Evolutionary conservation across 1,284 basidiomycete genomes (phyloP).

Genomic region (Ganoderma leucocontextum): DNA sequence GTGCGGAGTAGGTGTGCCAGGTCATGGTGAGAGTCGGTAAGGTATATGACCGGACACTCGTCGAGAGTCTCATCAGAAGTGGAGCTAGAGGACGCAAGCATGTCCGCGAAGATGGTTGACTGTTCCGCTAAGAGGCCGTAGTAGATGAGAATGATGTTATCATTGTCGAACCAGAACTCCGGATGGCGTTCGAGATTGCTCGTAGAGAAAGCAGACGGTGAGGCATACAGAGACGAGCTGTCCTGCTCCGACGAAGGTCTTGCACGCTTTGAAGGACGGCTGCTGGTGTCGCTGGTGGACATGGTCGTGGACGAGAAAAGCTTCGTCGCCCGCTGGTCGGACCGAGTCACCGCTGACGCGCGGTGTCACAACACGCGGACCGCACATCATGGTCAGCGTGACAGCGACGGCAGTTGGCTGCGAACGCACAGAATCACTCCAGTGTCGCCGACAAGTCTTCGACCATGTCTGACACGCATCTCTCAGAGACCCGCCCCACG

Average conservation of each 20-base stretch:
- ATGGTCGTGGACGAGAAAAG: neutral
- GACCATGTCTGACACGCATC: neutral
- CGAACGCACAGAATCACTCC: too few relatives aligned
- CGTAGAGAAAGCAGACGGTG: neutral
- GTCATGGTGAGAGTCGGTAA: constrained; percentile 24
- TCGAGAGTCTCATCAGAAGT: constrained; percentile 13
- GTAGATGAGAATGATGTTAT: constrained; percentile 33
- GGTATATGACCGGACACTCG: constrained; percentile 25
- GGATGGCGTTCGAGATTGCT: neutral
- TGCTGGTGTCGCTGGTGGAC: neutral
- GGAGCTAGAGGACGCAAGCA: constrained; percentile 31
- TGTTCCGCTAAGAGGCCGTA: constrained; percentile 28
- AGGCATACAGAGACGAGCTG: neutral
- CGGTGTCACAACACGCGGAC: too few relatives aligned
- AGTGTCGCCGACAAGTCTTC: too few relatives aligned
- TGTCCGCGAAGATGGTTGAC: constrained; percentile 29
- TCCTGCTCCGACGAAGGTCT: neutral
- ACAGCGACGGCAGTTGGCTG: too few relatives aligned
- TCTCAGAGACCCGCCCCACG: neutral
- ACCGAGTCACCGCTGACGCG: too few relatives aligned
- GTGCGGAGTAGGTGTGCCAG: constrained; percentile 15
- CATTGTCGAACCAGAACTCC: constrained; percentile 22
- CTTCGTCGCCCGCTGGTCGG: too few relatives aligned
- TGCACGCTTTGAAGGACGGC: neutral
- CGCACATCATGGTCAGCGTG: too few relatives aligned